Evolutionary conservation across 2,329 filamentous ascomycete genomes (phyloP).

Genomic region (Trichoderma sp.): DNA sequence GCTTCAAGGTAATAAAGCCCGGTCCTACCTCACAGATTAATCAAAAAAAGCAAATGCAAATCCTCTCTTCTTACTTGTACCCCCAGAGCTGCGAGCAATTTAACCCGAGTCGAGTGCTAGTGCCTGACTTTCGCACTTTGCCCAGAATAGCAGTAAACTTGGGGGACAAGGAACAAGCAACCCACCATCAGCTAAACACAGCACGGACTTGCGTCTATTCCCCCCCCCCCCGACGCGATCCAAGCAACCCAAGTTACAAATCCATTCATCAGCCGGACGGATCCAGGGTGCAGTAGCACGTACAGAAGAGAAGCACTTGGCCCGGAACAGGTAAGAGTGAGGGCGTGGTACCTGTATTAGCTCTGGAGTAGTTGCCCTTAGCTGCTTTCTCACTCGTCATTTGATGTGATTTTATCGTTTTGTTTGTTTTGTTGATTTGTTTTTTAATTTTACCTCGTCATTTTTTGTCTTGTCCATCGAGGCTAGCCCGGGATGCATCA

Average conservation of each 20-base stretch:
- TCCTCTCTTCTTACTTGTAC: neutral
- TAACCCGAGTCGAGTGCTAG: slow-evolving; percentile 2
- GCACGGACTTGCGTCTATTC: neutral
- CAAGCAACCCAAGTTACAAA: neutral
- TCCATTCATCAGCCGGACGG: neutral
- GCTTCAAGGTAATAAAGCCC: neutral
- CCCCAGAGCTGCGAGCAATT: slow-evolving; percentile 6
- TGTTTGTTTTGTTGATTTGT: neutral
- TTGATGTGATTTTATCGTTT: neutral
- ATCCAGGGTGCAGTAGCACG: neutral
- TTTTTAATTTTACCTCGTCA: neutral
- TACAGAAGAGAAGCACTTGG: neutral
- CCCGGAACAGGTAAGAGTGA: neutral
- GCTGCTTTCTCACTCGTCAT: neutral
- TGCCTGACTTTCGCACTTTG: neutral
- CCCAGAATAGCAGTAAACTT: neutral
- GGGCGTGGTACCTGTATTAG: slow-evolving; percentile 3
- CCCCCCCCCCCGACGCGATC: neutral
- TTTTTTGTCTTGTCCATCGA: neutral
- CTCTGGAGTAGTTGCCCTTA: slow-evolving; percentile 1
- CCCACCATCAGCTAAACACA: neutral
- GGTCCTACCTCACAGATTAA: neutral
- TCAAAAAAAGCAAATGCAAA: neutral
- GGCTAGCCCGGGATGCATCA: neutral
- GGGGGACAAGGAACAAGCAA: neutral